Percentiles rank a stretch among this genome's conserved stretches.
These are phyloP conservation scores for Botrytis byssoidea DNA, from an alignment of 2,329 filamentous ascomycete species.

Conservation along the genomic window DNA sequence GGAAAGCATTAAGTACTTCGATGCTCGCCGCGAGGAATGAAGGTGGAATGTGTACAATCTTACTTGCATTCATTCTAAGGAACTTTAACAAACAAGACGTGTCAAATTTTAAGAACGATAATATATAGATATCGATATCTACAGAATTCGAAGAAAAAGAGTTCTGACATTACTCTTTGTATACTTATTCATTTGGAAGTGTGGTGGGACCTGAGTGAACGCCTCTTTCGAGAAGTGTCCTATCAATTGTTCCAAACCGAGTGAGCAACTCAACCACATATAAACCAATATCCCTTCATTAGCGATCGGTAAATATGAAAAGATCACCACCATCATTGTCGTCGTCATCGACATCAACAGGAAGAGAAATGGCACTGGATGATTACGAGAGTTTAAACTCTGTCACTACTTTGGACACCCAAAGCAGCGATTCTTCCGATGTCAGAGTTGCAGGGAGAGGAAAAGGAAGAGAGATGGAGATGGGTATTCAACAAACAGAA, in stretches of 20 bases:
- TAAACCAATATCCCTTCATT: not conserved
- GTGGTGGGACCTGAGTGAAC: not conserved
- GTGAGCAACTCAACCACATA: not conserved
- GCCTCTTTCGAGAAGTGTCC: not conserved
- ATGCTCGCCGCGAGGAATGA: not conserved
- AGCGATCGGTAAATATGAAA: not conserved
- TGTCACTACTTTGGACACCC: not conserved
- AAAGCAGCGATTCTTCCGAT: not conserved
- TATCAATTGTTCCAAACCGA: not conserved
- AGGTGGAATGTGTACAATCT: not conserved
- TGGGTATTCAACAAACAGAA: slow-evolving; percentile 1
- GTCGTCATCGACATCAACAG: not conserved
- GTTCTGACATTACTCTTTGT: not conserved
- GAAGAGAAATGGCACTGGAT: not conserved
- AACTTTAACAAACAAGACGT: not conserved
- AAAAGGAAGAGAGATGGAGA: not conserved
- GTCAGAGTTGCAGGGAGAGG: not conserved
- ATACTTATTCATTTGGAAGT: not conserved
- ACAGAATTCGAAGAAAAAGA: not conserved
- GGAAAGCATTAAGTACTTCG: not conserved
- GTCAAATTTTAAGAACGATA: not conserved
- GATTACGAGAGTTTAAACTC: slow-evolving; percentile 16
- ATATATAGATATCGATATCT: not conserved
- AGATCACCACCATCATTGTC: not conserved
- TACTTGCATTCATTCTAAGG: not conserved